Percentiles rank a stretch among this genome's conserved stretches.
These are phyloP conservation scores for Lithocarpus polystachyus DNA, from an alignment of 306 rosid genomes.

Conservation along the genomic window DNA sequence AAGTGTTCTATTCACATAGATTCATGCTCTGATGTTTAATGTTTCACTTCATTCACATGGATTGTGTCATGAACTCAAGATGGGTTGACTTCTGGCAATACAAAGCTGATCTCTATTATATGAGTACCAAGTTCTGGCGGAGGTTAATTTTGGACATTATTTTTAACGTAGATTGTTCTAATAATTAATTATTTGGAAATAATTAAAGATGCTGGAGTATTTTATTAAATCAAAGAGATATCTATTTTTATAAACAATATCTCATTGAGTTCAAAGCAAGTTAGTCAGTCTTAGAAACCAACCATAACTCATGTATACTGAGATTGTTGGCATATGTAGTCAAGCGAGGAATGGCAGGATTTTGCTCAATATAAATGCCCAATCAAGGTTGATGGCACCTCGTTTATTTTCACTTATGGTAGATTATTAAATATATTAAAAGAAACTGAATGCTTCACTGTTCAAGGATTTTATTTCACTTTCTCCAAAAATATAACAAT, in stretches of 20 bases:
- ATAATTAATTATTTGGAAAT: background rate
- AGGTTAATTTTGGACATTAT: background rate
- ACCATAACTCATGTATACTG: background rate
- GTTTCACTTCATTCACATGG: background rate
- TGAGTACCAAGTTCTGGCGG: background rate
- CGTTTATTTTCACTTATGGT: background rate
- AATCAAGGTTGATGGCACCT: background rate
- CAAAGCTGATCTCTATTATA: background rate
- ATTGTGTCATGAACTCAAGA: background rate
- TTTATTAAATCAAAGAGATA: background rate
- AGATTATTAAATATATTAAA: background rate
- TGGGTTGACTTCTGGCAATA: background rate
- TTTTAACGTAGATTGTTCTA: background rate
- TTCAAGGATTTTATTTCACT: too few relatives aligned
- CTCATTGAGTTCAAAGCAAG: background rate
- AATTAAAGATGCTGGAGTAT: background rate
- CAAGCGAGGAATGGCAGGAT: background rate
- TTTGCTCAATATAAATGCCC: background rate
- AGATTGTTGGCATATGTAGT: background rate
- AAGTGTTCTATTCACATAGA: background rate
- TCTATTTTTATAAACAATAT: background rate
- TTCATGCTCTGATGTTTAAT: background rate
- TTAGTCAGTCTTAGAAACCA: background rate
- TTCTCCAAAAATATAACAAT: too few relatives aligned
- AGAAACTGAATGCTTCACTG: too few relatives aligned